Percentiles rank a stretch among this genome's conserved stretches.
These are phyloP conservation scores for Ocimum tenuiflorum DNA, from an alignment of 257 asterid species.

Conservation along the genomic window DNA sequence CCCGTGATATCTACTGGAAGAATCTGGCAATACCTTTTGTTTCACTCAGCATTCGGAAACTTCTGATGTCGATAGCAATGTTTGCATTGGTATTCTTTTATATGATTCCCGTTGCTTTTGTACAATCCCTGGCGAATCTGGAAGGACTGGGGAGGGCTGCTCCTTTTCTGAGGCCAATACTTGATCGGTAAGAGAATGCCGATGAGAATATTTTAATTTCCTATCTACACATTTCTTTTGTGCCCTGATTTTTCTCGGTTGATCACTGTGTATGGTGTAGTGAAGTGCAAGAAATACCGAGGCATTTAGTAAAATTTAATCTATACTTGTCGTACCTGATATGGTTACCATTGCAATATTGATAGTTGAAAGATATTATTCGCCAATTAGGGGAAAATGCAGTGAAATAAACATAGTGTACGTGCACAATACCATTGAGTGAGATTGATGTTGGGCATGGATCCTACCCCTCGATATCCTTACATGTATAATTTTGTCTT, in stretches of 20 bases:
- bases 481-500: background rate
- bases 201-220: background rate
- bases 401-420: background rate
- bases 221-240: background rate
- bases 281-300: background rate
- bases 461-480: background rate
- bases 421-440: background rate
- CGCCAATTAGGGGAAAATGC: background rate
- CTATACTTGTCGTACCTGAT: background rate
- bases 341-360: background rate
- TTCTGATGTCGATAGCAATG: conserved; percentile 46
- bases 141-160: conserved; percentile 85
- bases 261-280: background rate
- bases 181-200: conserved; percentile 52
- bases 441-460: too few relatives aligned
- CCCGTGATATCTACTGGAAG: conserved; percentile 91
- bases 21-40: conserved; percentile 78
- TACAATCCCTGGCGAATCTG: conserved; percentile 91
- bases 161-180: conserved; percentile 74
- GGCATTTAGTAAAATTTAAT: background rate
- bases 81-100: conserved; percentile 85
- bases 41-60: conserved; percentile 66
- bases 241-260: background rate
- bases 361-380: background rate
- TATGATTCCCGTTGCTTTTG: conserved; percentile 94